Evolutionary conservation across 2,329 filamentous ascomycete species (phyloP), one percentile per base, ranked within the genome.

Genomic region (Xylaria sp.): DNA sequence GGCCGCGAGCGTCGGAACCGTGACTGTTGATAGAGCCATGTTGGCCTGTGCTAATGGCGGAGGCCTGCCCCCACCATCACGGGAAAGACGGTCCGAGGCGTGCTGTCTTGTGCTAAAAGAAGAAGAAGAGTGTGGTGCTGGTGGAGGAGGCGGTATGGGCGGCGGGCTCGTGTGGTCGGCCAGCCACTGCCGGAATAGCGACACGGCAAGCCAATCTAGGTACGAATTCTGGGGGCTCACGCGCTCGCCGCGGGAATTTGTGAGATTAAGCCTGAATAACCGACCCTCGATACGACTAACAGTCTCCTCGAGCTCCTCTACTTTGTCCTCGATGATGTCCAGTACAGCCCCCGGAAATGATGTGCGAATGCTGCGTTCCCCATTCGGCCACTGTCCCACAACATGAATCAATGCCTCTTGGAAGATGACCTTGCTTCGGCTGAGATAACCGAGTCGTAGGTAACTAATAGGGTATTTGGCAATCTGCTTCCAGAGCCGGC

Each of bases 381-480:
- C 93, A 0, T 88, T 84, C 0, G 95, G 94, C 95, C 95, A 98
- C 79, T 97, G 93, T 3, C 95, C 95, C 0, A 97, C 94, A 0
- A 97, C 93, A 76, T 98, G 95, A 61, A 97, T 93, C 58, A 98
- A 85, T 0, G 94, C 93, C 82, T 98, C 92, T 72, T 92, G 89
- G 76, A 94, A 94, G 60, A 94, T 94, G 73, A 94, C 90, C 72
- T 92, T 92, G 75, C 91, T 94, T 53, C 93, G 89, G 9, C 94
- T 91, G 49, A 97, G 86, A 76, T 94, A 97, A 44, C 94, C 94
- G 1, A 98, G 87, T 66, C 94, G 94, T 57, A 97, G 87, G 77
- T 97, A 98, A 68, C 90, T 94, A 57, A 96, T 93, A 13, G 95
- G 94, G 77, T 97, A 97, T 81, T 97, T 97, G 61, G 94, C 94